Evolutionary conservation across 2,329 filamentous ascomycete genomes (phyloP).

Genomic region (Aureobasidium melanogenum): DNA sequence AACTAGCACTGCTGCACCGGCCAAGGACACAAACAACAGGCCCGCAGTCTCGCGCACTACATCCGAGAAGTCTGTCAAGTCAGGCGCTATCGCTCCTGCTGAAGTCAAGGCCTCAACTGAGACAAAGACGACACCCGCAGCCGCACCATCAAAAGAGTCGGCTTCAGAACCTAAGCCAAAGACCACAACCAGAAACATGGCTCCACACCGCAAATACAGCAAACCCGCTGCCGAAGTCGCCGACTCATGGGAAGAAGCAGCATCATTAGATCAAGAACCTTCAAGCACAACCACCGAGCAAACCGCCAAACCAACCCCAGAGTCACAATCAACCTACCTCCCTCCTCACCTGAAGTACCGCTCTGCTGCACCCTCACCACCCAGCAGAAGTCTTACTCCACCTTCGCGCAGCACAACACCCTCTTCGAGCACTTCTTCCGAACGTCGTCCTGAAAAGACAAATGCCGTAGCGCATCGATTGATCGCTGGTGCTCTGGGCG

Average conservation of each 20-base stretch:
- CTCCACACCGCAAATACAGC: neutral
- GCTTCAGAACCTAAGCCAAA: neutral
- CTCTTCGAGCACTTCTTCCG: conserved; percentile 32
- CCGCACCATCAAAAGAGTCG: neutral
- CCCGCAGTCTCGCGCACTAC: too few species aligned
- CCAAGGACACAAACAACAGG: neutral
- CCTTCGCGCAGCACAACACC: conserved; percentile 38
- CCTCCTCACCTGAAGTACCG: conserved; percentile 16
- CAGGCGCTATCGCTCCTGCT: neutral
- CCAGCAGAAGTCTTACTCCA: conserved; percentile 36
- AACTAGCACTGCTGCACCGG: neutral
- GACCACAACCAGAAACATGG: neutral
- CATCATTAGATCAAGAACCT: neutral
- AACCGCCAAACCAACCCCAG: conserved; percentile 20
- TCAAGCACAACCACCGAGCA: conserved; percentile 48
- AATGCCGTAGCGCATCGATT: conserved; percentile 82
- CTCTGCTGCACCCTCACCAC: conserved; percentile 49
- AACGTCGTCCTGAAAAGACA: conserved; percentile 71
- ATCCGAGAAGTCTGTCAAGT: neutral
- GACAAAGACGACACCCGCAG: neutral
- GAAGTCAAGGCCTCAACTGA: neutral
- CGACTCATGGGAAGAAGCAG: conserved; percentile 72
- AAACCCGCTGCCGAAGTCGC: conserved; percentile 33
- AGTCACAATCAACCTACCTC: conserved; percentile 34
- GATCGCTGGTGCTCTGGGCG: conserved; percentile 81